Base-by-base conservation (phyloP, 371 early-diverging fungal genomes). In the Ordospora pajunii region DNA sequence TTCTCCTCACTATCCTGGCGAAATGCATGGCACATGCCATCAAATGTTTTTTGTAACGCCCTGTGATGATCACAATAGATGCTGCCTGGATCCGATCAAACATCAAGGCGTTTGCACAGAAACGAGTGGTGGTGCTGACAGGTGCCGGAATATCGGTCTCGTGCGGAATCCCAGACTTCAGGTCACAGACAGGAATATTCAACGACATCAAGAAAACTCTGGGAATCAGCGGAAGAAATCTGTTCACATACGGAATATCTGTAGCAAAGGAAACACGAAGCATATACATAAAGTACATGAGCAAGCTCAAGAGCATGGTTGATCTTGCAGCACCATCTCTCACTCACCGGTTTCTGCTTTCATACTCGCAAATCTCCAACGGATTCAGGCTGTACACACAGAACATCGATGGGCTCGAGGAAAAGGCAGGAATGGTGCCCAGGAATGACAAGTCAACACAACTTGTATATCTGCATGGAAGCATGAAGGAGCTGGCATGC, bases 141-240 rank as follows among this genome's bases (percentile, higher is more conserved):
- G 94, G 94, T 6, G 94, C 94, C 25, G 94, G 94, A 37, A 91
- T 94, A 67, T 91, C 92, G 22, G 94, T 94, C 0, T 90, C 92
- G 0, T 91, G 92, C 69, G 96, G 97, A 22, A 96, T 97, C 42
- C 95, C 98, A 0, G 97, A 96, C 78, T 97, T 96, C 74, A 87
- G 97, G 49, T 95, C 96, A 9, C 89, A 90, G 49, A 89, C 89
- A 21, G 97, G 97, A n/a, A 90, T 97, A 40, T 97, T 96, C 73
- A 67, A 80, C n/a, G 80, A 92, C 23, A 91, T 96, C 51, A 92
- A 93, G 78, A 84, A 86, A 64, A 85, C 88, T 73, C 88, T 89
- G 83, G 91, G 92, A 8, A 79, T 91, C 23, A 88, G 87, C 46
- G 99, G 99, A 27, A 87, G 90, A 77, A 93, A 96, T 79, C 83